Evolutionary conservation across 768 basidiomycete genomes (phyloP), one percentile per base, ranked within the genome.

Genomic region (Cystofilobasidium macerans): DNA sequence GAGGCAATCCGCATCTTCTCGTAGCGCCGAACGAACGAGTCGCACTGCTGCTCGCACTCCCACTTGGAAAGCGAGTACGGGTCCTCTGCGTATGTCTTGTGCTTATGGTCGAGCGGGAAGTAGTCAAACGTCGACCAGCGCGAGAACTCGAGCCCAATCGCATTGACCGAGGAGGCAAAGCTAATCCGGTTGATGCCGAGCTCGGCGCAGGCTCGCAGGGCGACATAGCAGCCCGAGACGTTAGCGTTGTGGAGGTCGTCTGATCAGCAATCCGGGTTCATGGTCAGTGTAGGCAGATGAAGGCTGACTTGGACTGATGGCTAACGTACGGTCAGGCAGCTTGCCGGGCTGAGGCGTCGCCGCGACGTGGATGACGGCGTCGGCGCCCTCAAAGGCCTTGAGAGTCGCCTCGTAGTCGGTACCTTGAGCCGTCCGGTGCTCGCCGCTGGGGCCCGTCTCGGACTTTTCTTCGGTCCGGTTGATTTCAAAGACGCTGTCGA

Each of bases 361-460:
- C 4, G 58, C 53, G 12, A 62, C 48, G 53, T 62, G 62, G 32
- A 62, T 62, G 24, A 62, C 47, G n/a, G 48, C 47, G 53, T 62
- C 62, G 32, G 62, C 62, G 16, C 62, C 62, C 24, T 54, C 14
- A 35, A 62, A 62, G 12, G 62, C 62, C 40, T 62, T 40, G 33
- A 62, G 53, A 14, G 45, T 54, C 13, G 43, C 43, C 9, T 54
- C 48, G 40, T 62, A 62, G 40, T 62, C 45, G 48, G 62, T 62
- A 16, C 30, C 62, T 26, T 62, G 42, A 4, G 62, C 62, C 20
- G 28, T n/a, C 14, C 62, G 62, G 40, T 62, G 62, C 62, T 62
- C 62, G 26, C 26, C 43, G 24, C 32, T 42, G 33, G 62, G 48
- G n/a, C 45, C 40, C 2, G 35, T 38, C 32, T 51, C 53, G 26